Base-by-base conservation (phyloP, 768 basidiomycete species). In the Chalciporus piperatus region DNA sequence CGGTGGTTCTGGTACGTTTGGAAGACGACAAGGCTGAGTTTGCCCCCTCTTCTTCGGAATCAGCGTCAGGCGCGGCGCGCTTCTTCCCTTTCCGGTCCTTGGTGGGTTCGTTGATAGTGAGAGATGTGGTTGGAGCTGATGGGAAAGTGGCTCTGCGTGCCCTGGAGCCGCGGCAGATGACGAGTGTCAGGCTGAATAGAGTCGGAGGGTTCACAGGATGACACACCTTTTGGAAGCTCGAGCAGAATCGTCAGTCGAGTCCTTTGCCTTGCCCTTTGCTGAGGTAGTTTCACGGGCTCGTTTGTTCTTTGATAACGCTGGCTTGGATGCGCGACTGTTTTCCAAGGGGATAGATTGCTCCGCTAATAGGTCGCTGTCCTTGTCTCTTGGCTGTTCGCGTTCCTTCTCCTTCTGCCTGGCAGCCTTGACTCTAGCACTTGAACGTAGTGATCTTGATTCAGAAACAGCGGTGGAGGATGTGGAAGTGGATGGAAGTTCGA, bases 41-140 rank as follows among this genome's bases (percentile, higher is more conserved):
- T 44, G 64, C 64, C 22, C 76, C 72, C 68, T 90, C 87, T 67
- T 87, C 83, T 70, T 87, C 87, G 40, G 82, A 82, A 58, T 71
- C 71, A 30, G 74, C 70, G 72, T 92, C 88, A 43, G 87, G 85
- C 28, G 77, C 81, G 35, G 91, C 92, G 62, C 91, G 87, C 74
- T 95, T 96, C 83, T 97, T 97, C 52, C 92, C 94, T 72, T 95
- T 95, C 58, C 71, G 70, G 72, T 92, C 89, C 64, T 78, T 78
- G 3, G 73, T 59, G 44, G 85, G 81, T 77, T 92, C 91, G 83
- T 84, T 85, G 71, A 91, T 92, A 51, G 72, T 80, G 73, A 72
- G 80, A 69, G 59, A 78, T 65, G 58, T 74, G 44, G 62, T 74
- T 61, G 56, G 72, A 46, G 59, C 16, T 57, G 62, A 68, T 55